Base-by-base conservation (phyloP, 768 basidiomycete genomes). In the Leccinellum rugosiceps region DNA sequence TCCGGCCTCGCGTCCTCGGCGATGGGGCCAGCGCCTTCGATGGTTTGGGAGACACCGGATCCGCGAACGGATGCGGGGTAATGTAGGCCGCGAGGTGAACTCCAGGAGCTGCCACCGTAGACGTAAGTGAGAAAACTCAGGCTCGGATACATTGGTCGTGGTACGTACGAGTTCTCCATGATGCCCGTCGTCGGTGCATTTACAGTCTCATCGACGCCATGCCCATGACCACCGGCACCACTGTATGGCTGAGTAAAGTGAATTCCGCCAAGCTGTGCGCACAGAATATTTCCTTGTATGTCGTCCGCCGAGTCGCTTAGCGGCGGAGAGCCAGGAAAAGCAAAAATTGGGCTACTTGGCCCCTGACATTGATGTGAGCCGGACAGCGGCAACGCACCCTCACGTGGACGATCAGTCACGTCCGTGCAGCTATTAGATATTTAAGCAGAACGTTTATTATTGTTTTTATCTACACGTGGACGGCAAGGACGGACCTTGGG, bases 401-500 rank as follows among this genome's bases (percentile, higher is more conserved):
- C 68, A 54, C 68, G 69, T 67, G 68, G 57, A 45, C 55, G 50
- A 67, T 63, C 67, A 41, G 52, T 60, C 57, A 56, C 46, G 23
- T 56, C 50, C 43, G 53, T 6, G 53, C 69, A 67, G 59, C 32
- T 61, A 68, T 65, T 65, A 51, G 50, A 56, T 60, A 49, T 54
- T 48, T 57, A 52, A 58, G 59, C 50, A 58, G 59, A 17, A 47
- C 32, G 50, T 55, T 43, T 28, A 19, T 41, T 19, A 41, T 41
- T 41, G 19, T 41, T 41, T 28, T 41, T 41, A 15, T 32, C 47
- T 49, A 65, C 68, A 70, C 66, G 68, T 65, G 68, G 57, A 35
- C 60, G 59, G 45, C 52, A 59, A 70, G 63, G 61, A 70, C 69
- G 63, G 60, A 70, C 69, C 69, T 67, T 67, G 69, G 63, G 65